These are phyloP conservation scores for Aurinia saxatilis DNA, from an alignment of 345 rosid genomes.

Conservation along the genomic window DNA sequence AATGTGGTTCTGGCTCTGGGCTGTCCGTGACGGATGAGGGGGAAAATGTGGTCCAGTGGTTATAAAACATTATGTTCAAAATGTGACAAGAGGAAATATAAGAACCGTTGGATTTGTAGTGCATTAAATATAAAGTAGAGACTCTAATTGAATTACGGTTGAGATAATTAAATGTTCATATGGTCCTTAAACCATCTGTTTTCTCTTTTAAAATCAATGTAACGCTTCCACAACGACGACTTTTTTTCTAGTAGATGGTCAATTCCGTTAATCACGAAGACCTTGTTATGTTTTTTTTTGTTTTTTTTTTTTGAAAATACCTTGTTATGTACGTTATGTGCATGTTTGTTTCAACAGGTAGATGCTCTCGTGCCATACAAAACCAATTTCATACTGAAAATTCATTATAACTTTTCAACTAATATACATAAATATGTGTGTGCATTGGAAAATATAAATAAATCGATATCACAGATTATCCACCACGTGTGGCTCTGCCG, in stretches of 20 bases:
- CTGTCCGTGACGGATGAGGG: conserved; percentile 12
- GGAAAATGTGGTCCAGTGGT: conserved; percentile 14
- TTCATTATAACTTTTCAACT: neutral
- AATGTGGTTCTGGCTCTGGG: neutral
- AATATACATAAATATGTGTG: too few relatives aligned
- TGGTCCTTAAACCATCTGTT: conserved; percentile 6
- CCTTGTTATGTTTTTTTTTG: too few relatives aligned
- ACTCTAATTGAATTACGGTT: neutral
- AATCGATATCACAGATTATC: neutral
- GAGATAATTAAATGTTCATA: conserved; percentile 2
- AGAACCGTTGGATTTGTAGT: neutral
- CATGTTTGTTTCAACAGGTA: neutral
- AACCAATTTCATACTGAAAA: neutral
- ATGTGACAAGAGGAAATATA: conserved; percentile 10
- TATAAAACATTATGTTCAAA: neutral
- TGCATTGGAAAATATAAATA: neutral
- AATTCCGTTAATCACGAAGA: conserved; percentile 11
- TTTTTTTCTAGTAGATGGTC: neutral
- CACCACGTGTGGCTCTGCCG: conserved; percentile 24
- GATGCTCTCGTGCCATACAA: neutral
- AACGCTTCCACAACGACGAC: neutral
- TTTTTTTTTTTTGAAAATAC: too few relatives aligned
- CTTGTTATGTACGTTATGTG: too few relatives aligned
- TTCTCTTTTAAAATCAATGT: neutral
- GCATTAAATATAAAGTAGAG: neutral